A percentile compares a stretch with the other conserved stretches of the same genome.
These are phyloP conservation scores for Xylaria intraflava DNA, from an alignment of 495 filamentous ascomycete species.

Conservation along the genomic window DNA sequence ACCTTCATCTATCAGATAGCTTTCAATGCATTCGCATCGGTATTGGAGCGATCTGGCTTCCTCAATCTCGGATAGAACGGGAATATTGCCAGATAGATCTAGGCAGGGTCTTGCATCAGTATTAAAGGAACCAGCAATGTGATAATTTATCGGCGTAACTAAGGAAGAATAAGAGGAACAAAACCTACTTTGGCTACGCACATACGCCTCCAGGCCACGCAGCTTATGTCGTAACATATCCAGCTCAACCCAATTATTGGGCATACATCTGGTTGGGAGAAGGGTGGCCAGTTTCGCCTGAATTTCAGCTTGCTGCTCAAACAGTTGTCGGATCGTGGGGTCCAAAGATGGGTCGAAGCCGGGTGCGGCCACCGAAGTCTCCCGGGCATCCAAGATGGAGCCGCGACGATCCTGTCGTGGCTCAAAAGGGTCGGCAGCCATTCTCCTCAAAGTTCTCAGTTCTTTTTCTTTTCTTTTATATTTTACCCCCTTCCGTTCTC, in stretches of 20 bases:
- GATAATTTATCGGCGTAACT: background rate
- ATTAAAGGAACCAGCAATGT: background rate
- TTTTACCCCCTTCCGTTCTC: constrained; percentile 5
- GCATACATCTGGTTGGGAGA: constrained; percentile 39
- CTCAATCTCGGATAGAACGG: constrained; percentile 42
- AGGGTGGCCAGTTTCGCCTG: constrained; percentile 40
- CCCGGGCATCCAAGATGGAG: constrained; percentile 24
- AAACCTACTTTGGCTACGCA: constrained; percentile 39
- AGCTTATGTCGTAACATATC: constrained; percentile 44
- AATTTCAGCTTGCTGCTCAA: constrained; percentile 46
- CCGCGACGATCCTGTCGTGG: constrained; percentile 28
- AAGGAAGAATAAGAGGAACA: background rate
- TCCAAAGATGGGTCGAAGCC: constrained; percentile 36
- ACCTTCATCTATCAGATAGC: constrained; percentile 43
- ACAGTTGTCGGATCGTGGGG: constrained; percentile 38
- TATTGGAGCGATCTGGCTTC: constrained; percentile 44
- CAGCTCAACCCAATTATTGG: constrained; percentile 38
- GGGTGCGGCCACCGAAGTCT: constrained; percentile 24
- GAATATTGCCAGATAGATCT: constrained; percentile 39
- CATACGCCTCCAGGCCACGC: constrained; percentile 37
- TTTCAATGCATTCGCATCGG: constrained; percentile 45
- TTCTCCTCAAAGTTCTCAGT: constrained; percentile 13
- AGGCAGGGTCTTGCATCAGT: constrained; percentile 1
- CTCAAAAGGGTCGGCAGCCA: constrained; percentile 25
- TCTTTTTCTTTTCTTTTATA: constrained; percentile 2